Evolutionary conservation across 1,284 basidiomycete genomes (phyloP), one percentile per base, ranked within the genome.

Genomic region (Heterobasidion irregulare): DNA sequence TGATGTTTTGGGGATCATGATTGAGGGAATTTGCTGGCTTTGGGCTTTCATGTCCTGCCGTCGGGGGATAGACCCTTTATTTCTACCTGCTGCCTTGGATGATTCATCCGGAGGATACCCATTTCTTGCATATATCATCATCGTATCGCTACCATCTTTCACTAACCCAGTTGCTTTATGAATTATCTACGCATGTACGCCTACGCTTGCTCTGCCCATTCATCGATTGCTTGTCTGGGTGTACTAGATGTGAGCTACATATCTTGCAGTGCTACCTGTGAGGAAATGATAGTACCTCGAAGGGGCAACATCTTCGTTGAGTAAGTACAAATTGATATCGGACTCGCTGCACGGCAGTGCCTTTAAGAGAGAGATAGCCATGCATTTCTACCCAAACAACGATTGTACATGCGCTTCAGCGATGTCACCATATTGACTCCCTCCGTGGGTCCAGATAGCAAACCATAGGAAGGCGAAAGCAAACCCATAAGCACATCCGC

Each of bases 391-490:
- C 8, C 57, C 54, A 47, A 61, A 50, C 53, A 56, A 54, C 12
- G 19, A 36, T 35, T 34, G 38, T 36, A 59, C 50, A 38, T 58
- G 32, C 33, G 54, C 53, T 50, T 65, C 64, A 36, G 58, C 50
- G 16, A 58, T 54, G 41, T 44, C 47, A 1, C 69, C 70, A 48
- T 66, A 67, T 32, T 63, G 58, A 52, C 62, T 63, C 47, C 56
- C 53, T 6, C 66, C 65, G 10, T 56, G 56, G 33, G 62, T 64
- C 88, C 88, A 90, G n/a, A 82, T 50, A 35, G 58, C 64, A 61
- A 86, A 87, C 85, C 88, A 91, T 4, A 74, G 53, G 0, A 68
- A 62, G 7, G 86, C 82, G 62, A 83, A 79, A 1, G 68, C 64
- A 2, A 78, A 62, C 0, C 92, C 92, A 52, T 83, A 83, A 0